Evolutionary conservation across 805 yeast genomes (phyloP).

Genomic region (Pichia phayaonensis): DNA sequence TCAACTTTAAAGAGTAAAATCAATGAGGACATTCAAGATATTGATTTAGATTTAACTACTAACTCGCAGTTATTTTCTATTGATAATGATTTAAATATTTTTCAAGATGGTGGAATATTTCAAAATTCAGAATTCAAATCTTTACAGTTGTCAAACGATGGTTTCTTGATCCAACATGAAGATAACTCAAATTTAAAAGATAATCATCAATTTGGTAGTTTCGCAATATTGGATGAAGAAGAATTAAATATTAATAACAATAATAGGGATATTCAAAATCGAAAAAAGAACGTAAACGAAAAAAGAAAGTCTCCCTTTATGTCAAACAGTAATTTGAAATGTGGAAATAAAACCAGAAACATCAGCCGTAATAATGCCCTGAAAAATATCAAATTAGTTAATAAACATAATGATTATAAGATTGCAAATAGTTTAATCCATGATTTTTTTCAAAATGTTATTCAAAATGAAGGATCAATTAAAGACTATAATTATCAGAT

Average conservation of each 20-base stretch:
- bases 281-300: background rate
- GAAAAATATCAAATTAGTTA: background rate
- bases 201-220: background rate
- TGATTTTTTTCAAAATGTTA: background rate
- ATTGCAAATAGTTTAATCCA: background rate
- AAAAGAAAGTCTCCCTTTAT: background rate
- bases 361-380: background rate
- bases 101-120: conserved; percentile 1
- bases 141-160: conserved; percentile 4
- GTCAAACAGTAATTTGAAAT: background rate
- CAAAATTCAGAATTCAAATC: conserved; percentile 2
- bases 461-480: background rate
- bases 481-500: background rate
- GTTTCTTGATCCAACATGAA: conserved; percentile 2
- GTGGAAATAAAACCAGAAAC: background rate
- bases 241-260: background rate
- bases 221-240: background rate
- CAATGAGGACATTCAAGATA: background rate
- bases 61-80: background rate
- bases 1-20: background rate
- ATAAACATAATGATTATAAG: background rate
- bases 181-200: background rate
- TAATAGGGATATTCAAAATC: background rate
- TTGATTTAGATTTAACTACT: background rate
- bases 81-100: background rate